phyloP scores from a whole-genome alignment of 2,329 filamentous ascomycete species.

The Basipetospora chlamydospora region DNA sequence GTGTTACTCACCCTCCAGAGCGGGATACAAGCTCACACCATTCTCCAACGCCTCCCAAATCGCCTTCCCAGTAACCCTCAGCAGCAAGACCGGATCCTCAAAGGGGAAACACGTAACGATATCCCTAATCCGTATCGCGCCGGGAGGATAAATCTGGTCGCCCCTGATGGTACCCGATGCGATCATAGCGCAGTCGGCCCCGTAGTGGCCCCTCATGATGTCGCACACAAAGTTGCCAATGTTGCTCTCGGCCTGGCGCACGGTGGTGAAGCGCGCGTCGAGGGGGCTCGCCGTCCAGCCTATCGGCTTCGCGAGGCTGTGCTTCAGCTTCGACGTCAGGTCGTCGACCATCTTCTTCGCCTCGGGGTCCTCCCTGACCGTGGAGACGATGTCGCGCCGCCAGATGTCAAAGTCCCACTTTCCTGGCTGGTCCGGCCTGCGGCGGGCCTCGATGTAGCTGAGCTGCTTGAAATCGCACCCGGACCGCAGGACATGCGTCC shows the following conservation, averaged over 20 bases:
- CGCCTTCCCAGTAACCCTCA: constrained; percentile 55
- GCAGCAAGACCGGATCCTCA: constrained; percentile 73
- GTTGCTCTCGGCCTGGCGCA: constrained; percentile 65
- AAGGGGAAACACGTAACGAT: constrained; percentile 87
- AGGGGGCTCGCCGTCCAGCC: constrained; percentile 72
- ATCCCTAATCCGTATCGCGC: constrained; percentile 62
- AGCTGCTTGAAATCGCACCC: constrained; percentile 88
- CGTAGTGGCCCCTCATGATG: constrained; percentile 73
- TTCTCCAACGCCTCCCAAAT: constrained; percentile 77
- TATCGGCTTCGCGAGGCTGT: constrained; percentile 67
- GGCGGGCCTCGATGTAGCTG: constrained; percentile 68
- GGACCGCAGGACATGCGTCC: constrained; percentile 71
- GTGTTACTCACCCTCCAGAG: constrained; percentile 48
- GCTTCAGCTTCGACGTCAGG: constrained; percentile 57
- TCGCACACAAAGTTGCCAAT: constrained; percentile 85
- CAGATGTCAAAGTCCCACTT: constrained; percentile 70
- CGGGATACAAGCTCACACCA: constrained; percentile 64
- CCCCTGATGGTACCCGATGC: constrained; percentile 74
- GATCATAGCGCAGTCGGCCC: constrained; percentile 71
- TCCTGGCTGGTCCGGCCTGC: constrained; percentile 15
- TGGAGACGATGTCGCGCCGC: constrained; percentile 57
- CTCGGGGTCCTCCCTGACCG: constrained; percentile 29
- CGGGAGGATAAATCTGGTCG: constrained; percentile 77
- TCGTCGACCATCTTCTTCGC: constrained; percentile 21
- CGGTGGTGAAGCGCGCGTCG: constrained; percentile 75